Evolutionary conservation across 192 early-diverging fungal genomes (phyloP).

Genomic region (Phycomyces nitens): DNA sequence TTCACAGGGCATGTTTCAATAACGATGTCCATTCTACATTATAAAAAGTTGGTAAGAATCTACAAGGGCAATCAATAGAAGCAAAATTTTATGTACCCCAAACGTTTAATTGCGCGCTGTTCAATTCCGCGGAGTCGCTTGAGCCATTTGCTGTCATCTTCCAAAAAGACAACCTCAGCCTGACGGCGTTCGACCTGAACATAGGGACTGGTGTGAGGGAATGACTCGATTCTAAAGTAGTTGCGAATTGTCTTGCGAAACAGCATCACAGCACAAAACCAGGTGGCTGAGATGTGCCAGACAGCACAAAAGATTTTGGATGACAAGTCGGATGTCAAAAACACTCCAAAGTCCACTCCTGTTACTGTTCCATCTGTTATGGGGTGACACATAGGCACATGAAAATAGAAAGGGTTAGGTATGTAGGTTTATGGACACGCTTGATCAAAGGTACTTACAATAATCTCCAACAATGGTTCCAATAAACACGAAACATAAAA

Average conservation of each 20-base stretch:
- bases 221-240: constrained; percentile 66
- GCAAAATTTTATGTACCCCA: constrained; percentile 28
- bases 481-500: constrained; percentile 63
- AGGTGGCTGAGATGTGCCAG: constrained; percentile 70
- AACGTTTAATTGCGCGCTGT: constrained; percentile 20
- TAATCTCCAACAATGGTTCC: constrained; percentile 69
- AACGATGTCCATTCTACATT: constrained; percentile 34
- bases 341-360: constrained; percentile 51
- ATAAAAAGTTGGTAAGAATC: no score
- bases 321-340: constrained; percentile 59
- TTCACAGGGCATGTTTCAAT: constrained; percentile 44
- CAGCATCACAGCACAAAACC: constrained; percentile 58
- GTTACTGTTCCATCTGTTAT: constrained; percentile 48
- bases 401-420: constrained; percentile 5
- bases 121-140: constrained; percentile 34
- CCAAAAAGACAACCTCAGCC: constrained; percentile 47
- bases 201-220: constrained; percentile 39
- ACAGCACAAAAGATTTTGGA: constrained; percentile 65
- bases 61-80: no score
- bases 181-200: constrained; percentile 56
- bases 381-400: background rate
- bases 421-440: no score
- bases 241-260: constrained; percentile 48
- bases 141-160: constrained; percentile 44
- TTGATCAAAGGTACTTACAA: no score